A percentile compares a stretch with the other conserved stretches of the same genome.
phyloP scores from a whole-genome alignment of 176 grass and related monocot species.

The Carex pumila region DNA sequence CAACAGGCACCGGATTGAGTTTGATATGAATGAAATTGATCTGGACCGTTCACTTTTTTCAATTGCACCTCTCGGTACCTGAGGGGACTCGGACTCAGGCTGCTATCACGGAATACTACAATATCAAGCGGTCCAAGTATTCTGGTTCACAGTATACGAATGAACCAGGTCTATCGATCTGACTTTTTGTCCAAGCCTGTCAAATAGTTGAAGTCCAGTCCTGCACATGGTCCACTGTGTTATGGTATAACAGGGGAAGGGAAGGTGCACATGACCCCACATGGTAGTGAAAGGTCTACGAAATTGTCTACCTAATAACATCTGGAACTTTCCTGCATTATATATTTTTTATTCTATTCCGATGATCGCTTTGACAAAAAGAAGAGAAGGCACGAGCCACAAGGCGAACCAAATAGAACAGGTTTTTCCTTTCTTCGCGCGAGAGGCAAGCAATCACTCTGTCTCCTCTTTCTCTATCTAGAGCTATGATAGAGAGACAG shows the following conservation, averaged over 20 bases:
- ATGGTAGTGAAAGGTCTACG: background rate
- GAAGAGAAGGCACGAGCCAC: background rate
- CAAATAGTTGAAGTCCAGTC: background rate
- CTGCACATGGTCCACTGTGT: background rate
- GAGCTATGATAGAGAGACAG: background rate
- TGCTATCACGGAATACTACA: background rate
- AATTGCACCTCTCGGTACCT: no score
- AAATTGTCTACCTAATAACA: background rate
- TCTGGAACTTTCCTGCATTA: background rate
- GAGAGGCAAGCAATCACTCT: constrained; percentile 4
- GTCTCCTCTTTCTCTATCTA: background rate
- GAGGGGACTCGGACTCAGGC: no score
- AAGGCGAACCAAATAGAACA: background rate
- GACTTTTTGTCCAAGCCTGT: background rate
- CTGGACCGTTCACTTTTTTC: no score
- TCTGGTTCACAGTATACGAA: background rate
- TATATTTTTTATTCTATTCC: background rate
- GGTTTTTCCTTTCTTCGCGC: constrained; percentile 11
- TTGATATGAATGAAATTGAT: no score
- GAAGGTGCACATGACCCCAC: background rate
- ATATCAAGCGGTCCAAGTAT: background rate
- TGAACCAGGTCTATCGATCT: background rate
- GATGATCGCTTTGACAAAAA: background rate
- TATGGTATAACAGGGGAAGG: background rate
- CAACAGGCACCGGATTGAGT: no score